These are phyloP conservation scores for Phylloboletellus chloephorus DNA, from an alignment of 1,284 basidiomycete genomes.

Conservation along the genomic window DNA sequence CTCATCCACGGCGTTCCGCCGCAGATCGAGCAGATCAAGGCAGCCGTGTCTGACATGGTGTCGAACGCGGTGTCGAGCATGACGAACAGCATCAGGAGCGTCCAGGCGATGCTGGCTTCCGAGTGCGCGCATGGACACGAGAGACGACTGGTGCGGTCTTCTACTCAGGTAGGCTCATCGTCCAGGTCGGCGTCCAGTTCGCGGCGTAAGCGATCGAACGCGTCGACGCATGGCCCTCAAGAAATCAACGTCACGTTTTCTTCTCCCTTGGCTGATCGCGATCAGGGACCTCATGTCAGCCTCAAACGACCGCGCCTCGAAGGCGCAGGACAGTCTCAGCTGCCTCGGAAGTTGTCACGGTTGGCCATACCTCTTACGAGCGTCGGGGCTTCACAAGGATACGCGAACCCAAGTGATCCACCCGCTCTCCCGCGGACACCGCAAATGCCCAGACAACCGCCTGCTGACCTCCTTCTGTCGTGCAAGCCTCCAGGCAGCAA, in stretches of 20 bases:
- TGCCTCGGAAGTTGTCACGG: conserved; percentile 13
- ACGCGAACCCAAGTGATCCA: not conserved
- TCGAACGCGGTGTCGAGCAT: conserved; percentile 16
- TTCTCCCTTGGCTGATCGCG: conserved; percentile 14
- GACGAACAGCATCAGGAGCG: conserved; percentile 14
- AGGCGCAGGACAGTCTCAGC: not conserved
- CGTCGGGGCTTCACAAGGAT: too few species aligned
- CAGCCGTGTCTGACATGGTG: conserved; percentile 16
- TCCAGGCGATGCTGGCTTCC: conserved; percentile 13
- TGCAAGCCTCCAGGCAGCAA: not conserved
- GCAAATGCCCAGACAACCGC: conserved; percentile 19
- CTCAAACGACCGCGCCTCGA: conserved; percentile 17
- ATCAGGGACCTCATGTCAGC: not conserved
- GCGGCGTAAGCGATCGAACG: conserved; percentile 3
- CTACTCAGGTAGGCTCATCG: conserved; percentile 5
- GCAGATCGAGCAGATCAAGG: conserved; percentile 43
- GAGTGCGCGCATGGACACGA: conserved; percentile 3
- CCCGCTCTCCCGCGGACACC: conserved; percentile 7
- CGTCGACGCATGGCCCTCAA: not conserved
- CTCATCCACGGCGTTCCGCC: conserved; percentile 51
- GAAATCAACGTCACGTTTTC: conserved; percentile 3
- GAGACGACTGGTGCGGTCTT: not conserved
- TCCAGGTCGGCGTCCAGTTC: conserved; percentile 1
- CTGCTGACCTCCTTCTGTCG: conserved; percentile 15
- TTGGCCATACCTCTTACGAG: conserved; percentile 3